Percentiles rank a stretch among this genome's conserved stretches.
Evolutionary conservation across 352 stramenopile species (phyloP).

Genomic region (Halophytophthora polymorphica): DNA sequence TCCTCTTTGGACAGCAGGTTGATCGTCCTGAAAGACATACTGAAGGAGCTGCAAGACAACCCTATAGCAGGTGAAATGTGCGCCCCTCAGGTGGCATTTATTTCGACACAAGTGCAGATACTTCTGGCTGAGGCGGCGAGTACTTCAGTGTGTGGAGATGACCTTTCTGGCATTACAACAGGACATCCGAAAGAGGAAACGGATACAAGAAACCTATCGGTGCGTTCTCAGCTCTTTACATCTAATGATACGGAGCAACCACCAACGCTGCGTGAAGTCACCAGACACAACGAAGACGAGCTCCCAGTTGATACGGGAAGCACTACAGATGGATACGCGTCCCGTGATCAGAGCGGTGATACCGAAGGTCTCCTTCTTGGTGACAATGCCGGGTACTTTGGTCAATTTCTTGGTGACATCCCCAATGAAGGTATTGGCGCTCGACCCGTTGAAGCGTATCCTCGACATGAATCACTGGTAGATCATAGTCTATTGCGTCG

Average conservation of each 20-base stretch:
- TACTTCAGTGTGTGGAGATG: too few species aligned
- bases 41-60: too few species aligned
- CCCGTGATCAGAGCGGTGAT: constrained; percentile 5
- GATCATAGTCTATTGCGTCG: too few species aligned
- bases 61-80: too few species aligned
- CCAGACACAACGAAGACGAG: constrained; percentile 9
- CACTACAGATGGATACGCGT: constrained; percentile 1
- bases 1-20: too few species aligned
- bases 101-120: too few species aligned
- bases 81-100: too few species aligned
- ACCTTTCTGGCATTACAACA: too few species aligned
- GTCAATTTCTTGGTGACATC: constrained; percentile 13
- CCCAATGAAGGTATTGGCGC: background rate
- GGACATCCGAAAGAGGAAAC: too few species aligned
- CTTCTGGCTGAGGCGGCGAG: too few species aligned
- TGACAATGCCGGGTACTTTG: constrained; percentile 12
- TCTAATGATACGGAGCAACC: background rate
- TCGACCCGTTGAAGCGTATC: background rate
- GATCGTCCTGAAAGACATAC: too few species aligned
- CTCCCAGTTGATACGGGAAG: constrained; percentile 13
- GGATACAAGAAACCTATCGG: background rate
- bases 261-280: background rate
- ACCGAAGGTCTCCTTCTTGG: constrained; percentile 7
- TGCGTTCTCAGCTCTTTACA: background rate
- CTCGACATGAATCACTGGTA: background rate